A percentile compares a stretch with the other conserved stretches of the same genome.
phyloP scores from a whole-genome alignment of 495 filamentous ascomycete genomes.

The Bacidia gigantensis region DNA sequence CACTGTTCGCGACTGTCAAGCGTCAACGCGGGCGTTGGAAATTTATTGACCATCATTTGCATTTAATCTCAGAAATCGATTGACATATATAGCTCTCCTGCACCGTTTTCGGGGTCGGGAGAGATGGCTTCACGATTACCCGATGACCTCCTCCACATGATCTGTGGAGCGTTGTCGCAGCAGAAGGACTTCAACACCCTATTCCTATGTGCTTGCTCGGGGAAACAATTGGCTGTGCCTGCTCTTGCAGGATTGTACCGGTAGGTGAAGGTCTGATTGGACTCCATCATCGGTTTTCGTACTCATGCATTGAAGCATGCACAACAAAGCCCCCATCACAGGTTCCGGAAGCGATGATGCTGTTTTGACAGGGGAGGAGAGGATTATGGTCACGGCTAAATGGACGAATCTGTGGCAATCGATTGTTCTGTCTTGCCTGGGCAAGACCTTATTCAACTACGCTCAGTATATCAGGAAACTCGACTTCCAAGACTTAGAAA shows the following conservation, averaged over 20 bases:
- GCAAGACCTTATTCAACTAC: conserved; percentile 52
- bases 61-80: too few relatives aligned
- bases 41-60: too few relatives aligned
- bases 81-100: too few relatives aligned
- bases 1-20: too few relatives aligned
- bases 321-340: conserved; percentile 28
- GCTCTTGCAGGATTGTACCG: conserved; percentile 52
- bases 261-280: conserved; percentile 23
- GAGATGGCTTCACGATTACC: conserved; percentile 30
- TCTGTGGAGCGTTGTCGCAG: conserved; percentile 41
- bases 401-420: conserved; percentile 56
- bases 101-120: neutral
- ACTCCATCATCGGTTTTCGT: neutral
- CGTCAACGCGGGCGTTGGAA: too few relatives aligned
- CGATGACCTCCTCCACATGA: conserved; percentile 45
- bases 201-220: conserved; percentile 39
- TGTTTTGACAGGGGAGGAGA: conserved; percentile 19
- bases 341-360: conserved; percentile 28
- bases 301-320: conserved; percentile 20
- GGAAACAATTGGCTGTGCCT: conserved; percentile 37
- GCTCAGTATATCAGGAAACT: conserved; percentile 51
- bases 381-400: conserved; percentile 19
- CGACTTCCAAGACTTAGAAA: conserved; percentile 43
- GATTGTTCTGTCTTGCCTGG: conserved; percentile 51
- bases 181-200: conserved; percentile 42